These are phyloP conservation scores for Aureobasidium leucospermi DNA, from an alignment of 2,329 filamentous ascomycete genomes.

Conservation along the genomic window DNA sequence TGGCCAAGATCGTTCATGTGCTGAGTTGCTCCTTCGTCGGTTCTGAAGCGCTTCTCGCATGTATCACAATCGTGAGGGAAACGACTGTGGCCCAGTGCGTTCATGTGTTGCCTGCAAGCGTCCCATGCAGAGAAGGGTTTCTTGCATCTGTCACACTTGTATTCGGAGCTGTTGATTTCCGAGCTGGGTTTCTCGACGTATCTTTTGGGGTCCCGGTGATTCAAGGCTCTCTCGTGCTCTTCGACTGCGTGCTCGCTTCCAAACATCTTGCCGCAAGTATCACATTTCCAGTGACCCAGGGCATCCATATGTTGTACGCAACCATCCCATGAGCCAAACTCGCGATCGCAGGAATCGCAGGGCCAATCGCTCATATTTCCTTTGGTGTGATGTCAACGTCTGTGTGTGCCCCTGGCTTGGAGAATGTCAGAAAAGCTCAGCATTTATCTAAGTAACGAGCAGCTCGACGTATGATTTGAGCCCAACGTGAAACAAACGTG, in stretches of 20 bases:
- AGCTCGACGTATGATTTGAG: too few species aligned
- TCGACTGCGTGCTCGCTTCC: background rate
- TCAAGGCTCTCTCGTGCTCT: background rate
- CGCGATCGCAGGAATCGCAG: background rate
- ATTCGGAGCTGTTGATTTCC: background rate
- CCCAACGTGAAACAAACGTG: too few species aligned
- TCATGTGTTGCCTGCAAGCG: background rate
- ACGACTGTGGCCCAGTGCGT: background rate
- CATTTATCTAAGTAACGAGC: too few species aligned
- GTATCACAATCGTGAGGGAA: background rate
- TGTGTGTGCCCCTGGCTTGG: too few species aligned
- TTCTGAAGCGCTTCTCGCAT: background rate
- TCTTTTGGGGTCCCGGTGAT: background rate
- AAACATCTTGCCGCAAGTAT: too few species aligned
- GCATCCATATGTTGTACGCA: too few species aligned
- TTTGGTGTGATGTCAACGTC: background rate
- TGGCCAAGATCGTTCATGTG: background rate
- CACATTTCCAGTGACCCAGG: too few species aligned
- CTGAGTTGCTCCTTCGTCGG: background rate
- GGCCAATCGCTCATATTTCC: background rate
- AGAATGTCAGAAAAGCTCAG: too few species aligned
- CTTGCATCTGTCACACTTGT: background rate
- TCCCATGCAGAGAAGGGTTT: background rate
- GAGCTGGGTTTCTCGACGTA: background rate
- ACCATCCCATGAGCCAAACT: background rate